Evolutionary conservation across 2,329 filamentous ascomycete species (phyloP), one percentile per base, ranked within the genome.

Genomic region (Sporothrix euskadiensis): DNA sequence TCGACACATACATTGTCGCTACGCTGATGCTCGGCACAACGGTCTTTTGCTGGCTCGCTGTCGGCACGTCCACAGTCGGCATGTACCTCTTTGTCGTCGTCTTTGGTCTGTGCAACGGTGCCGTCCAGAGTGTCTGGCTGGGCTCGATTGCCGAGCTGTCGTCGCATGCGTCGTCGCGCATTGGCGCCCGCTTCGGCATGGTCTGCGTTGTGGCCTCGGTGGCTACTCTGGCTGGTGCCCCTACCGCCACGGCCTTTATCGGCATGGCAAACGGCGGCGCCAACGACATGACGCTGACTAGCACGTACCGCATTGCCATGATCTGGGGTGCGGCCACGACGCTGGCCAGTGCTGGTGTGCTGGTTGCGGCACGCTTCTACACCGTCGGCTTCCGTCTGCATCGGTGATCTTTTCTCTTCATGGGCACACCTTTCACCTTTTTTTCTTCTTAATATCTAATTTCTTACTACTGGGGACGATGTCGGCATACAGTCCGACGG

Each of bases 1-100:
- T 89, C 66, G 90, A 90, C 76, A 83, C 84, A 1, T 83, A 88
- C 35, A 75, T 83, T 2, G 74, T 84, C 4, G 82, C 83, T 0
- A 83, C 82, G 2, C 78, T 85, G 12, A 74, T 83, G 4, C 82
- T 86, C 3, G 83, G 83, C 1, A 78, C 86, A 16, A 71, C 71
- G 7, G 49, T 77, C 14, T 72, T 77, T 32, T 68, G 57, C 71
- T 91, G 90, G 89, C 84, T 85, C 1, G 85, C 83, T 0, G 86
- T 91, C 1, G 77, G 74, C n/a, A 79, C 78, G 12, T 76, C 75
- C 4, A 76, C 76, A 2, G 74, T 78, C 2, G 81, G 80, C 73
- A 84, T 85, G 81, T 85, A 84, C 75, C 76, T 79, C 52, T 86
- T 85, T 77, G 81, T 81, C 52, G 81, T 82, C 44, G 79, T 84